A percentile compares a stretch with the other conserved stretches of the same genome.
phyloP scores from a whole-genome alignment of 805 yeast species.

The Kodamaea jinghongensis region DNA sequence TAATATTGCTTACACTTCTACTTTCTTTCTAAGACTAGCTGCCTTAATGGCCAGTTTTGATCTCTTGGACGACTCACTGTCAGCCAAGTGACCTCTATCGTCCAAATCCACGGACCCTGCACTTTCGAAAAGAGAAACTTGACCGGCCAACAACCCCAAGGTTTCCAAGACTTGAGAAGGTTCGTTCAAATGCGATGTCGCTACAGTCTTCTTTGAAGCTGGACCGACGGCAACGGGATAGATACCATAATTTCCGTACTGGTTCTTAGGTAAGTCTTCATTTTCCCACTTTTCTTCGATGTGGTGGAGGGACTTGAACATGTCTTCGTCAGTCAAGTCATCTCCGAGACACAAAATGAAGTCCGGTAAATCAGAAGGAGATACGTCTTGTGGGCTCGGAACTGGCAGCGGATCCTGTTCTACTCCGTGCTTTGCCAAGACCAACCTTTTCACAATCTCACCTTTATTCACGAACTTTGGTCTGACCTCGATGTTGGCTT shows the following conservation, averaged over 20 bases:
- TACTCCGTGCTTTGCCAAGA: slow-evolving; percentile 59
- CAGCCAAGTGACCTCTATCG: slow-evolving; percentile 67
- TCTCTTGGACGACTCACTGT: slow-evolving; percentile 43
- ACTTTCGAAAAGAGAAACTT: slow-evolving; percentile 72
- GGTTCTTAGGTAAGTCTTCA: slow-evolving; percentile 40
- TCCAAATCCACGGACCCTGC: slow-evolving; percentile 75
- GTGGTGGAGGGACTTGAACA: slow-evolving; percentile 76
- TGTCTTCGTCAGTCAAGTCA: slow-evolving; percentile 96
- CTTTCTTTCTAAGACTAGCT: slow-evolving; percentile 15
- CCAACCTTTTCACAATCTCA: slow-evolving; percentile 83
- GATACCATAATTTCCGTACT: slow-evolving; percentile 57
- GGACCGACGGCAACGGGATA: slow-evolving; percentile 93
- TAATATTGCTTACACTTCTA: slow-evolving; percentile 2
- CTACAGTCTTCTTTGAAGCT: slow-evolving; percentile 80
- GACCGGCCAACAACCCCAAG: slow-evolving; percentile 75
- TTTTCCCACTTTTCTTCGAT: slow-evolving; percentile 55
- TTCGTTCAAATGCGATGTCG: slow-evolving; percentile 80
- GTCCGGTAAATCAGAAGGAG: slow-evolving; percentile 61
- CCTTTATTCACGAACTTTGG: slow-evolving; percentile 96
- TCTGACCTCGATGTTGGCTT: slow-evolving; percentile 96
- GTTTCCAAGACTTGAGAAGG: slow-evolving; percentile 85
- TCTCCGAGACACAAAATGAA: slow-evolving; percentile 91
- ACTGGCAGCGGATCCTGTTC: slow-evolving; percentile 41
- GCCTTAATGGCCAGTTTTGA: slow-evolving; percentile 40
- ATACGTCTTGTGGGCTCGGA: slow-evolving; percentile 23